A percentile compares a stretch with the other conserved stretches of the same genome.
Conservation (phyloP, 2,329 filamentous ascomycete genomes). For the Knufia fluminis region DNA sequence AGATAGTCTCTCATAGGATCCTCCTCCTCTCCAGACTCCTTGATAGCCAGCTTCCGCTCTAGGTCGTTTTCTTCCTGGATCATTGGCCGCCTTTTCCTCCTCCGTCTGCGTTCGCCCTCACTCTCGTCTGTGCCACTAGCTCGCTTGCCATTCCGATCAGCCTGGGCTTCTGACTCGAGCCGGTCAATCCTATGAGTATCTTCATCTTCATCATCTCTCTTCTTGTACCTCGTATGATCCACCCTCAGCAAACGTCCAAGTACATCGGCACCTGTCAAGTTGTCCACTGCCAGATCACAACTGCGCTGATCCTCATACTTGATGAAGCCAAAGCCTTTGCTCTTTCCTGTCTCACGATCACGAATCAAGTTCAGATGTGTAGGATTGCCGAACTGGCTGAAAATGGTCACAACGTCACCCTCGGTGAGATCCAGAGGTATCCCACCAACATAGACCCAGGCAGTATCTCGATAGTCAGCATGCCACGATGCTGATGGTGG, state of each 20-base stretch:
- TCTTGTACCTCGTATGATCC: conserved; percentile 88
- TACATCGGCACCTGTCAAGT: conserved; percentile 77
- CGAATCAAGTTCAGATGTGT: conserved; percentile 85
- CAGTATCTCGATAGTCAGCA: conserved; percentile 93
- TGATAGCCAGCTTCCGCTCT: conserved; percentile 53
- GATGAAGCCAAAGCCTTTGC: conserved; percentile 86
- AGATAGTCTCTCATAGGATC: conserved; percentile 95
- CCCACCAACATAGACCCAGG: conserved; percentile 92
- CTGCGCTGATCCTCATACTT: conserved; percentile 98
- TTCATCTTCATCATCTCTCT: conserved; percentile 54
- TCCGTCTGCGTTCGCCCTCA: conserved; percentile 32
- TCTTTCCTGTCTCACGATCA: conserved; percentile 94
- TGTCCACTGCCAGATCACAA: conserved; percentile 92
- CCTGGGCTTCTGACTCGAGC: conserved; percentile 33
- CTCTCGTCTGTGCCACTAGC: conserved; percentile 39
- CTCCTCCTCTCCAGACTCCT: conserved; percentile 62
- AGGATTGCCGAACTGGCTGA: conserved; percentile 93
- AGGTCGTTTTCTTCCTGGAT: conserved; percentile 77
- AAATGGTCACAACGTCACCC: conserved; percentile 91
- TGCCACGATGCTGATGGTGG: conserved; percentile 92
- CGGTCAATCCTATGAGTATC: conserved; percentile 44
- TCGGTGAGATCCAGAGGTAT: conserved; percentile 87
- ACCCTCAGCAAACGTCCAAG: conserved; percentile 73
- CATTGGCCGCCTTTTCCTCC: conserved; percentile 37
- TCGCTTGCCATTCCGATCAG: conserved; percentile 30